Conservation (phyloP, 2,329 filamentous ascomycete genomes). For the Fusarium lateritium region DNA sequence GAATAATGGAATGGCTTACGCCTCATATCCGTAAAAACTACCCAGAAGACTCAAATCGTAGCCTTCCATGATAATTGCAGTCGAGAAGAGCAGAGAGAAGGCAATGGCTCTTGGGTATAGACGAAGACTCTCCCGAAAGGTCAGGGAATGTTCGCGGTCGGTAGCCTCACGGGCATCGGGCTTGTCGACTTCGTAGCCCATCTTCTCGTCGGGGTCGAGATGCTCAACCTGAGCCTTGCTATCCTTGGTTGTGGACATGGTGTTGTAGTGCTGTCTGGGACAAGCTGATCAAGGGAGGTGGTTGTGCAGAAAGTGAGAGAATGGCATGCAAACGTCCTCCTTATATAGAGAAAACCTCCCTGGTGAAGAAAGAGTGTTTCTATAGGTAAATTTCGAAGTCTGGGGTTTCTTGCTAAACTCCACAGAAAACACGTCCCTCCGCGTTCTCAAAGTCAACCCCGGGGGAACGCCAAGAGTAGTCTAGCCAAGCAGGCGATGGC, state of each 20-base stretch:
- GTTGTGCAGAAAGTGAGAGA: not conserved
- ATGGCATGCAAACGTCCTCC: not conserved
- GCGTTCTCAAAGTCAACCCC: conserved; percentile 3
- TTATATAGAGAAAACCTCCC: not conserved
- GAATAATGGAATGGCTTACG: conserved; percentile 59
- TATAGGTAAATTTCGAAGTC: conserved; percentile 15
- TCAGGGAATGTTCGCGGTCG: conserved; percentile 51
- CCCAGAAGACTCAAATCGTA: conserved; percentile 49
- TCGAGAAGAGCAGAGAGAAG: conserved; percentile 57
- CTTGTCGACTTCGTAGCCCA: conserved; percentile 16
- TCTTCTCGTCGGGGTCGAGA: conserved; percentile 17
- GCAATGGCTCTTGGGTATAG: conserved; percentile 56
- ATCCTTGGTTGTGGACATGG: conserved; percentile 22
- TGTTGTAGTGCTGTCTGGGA: not conserved
- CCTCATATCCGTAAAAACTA: conserved; percentile 46
- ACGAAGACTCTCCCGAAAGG: conserved; percentile 54
- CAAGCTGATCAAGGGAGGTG: not conserved
- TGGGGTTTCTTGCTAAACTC: conserved; percentile 30
- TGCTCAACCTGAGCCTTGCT: conserved; percentile 27
- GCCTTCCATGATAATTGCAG: conserved; percentile 58
- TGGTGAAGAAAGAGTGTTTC: not conserved
- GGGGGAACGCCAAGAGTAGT: conserved; percentile 9
- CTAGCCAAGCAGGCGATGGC: not conserved
- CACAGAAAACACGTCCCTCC: conserved; percentile 18
- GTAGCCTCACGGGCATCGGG: conserved; percentile 24